phyloP scores from a whole-genome alignment of 2,329 filamentous ascomycete species.

The Leptographium procerum region DNA sequence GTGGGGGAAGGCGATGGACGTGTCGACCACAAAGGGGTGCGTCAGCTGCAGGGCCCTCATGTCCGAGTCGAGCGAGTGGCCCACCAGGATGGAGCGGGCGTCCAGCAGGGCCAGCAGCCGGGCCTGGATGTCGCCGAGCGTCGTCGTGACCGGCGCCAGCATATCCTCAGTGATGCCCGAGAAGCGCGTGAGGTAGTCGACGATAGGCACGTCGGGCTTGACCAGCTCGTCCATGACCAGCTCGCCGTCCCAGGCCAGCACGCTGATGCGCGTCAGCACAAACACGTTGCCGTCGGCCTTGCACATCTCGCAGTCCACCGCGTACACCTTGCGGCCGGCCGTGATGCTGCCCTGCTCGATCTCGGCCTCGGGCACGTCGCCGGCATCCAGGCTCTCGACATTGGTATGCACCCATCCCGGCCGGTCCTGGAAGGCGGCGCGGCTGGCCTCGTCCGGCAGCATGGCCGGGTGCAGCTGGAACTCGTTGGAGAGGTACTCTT shows the following conservation, averaged over 20 bases:
- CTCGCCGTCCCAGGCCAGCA: slow-evolving; percentile 76
- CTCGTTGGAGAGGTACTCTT: slow-evolving; percentile 72
- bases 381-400: slow-evolving; percentile 56
- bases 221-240: slow-evolving; percentile 83
- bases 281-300: slow-evolving; percentile 69
- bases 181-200: slow-evolving; percentile 81
- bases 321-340: slow-evolving; percentile 65
- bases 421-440: slow-evolving; percentile 39
- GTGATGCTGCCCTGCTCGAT: slow-evolving; percentile 76
- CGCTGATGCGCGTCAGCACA: slow-evolving; percentile 78
- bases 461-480: slow-evolving; percentile 75
- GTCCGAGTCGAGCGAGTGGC: slow-evolving; percentile 74
- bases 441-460: slow-evolving; percentile 44
- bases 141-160: slow-evolving; percentile 74
- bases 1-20: slow-evolving; percentile 80
- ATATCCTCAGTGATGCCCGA: slow-evolving; percentile 87
- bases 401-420: slow-evolving; percentile 76
- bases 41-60: slow-evolving; percentile 74
- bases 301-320: slow-evolving; percentile 97
- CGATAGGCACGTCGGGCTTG: slow-evolving; percentile 78
- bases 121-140: slow-evolving; percentile 68
- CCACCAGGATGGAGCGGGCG: slow-evolving; percentile 61
- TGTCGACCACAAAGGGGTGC: slow-evolving; percentile 91
- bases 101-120: slow-evolving; percentile 63
- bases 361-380: slow-evolving; percentile 53